phyloP scores from a whole-genome alignment of 2,329 filamentous ascomycete species.

The Clonostachys rosea region DNA sequence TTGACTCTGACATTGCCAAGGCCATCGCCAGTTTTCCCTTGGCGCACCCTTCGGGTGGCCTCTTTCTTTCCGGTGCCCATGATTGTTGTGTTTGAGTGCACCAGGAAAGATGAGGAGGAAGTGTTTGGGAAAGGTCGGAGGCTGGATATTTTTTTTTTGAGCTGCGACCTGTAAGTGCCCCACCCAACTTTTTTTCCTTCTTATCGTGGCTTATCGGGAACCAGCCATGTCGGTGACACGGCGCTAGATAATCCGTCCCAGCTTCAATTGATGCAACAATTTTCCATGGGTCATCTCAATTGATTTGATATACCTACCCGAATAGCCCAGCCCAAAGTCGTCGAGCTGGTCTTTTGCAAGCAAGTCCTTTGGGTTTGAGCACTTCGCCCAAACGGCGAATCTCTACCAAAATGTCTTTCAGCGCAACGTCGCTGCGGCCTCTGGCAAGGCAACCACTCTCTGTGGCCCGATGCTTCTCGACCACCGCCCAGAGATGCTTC shows the following conservation, averaged over 20 bases:
- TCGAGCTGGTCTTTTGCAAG: no score
- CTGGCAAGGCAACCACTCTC: background rate
- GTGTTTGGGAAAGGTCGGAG: background rate
- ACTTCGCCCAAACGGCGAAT: no score
- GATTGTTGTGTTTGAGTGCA: constrained; percentile 3
- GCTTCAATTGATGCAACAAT: no score
- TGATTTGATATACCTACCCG: no score
- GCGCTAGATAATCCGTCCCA: no score
- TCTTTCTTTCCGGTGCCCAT: constrained; percentile 97
- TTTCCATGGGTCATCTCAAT: no score
- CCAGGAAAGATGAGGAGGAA: constrained; percentile 5
- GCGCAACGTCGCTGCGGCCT: no score
- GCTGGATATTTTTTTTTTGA: constrained; percentile 6
- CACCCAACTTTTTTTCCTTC: background rate
- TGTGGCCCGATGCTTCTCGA: constrained; percentile 15
- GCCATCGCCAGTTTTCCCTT: constrained; percentile 81
- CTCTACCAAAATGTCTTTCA: no score
- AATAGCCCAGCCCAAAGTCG: no score
- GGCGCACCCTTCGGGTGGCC: constrained; percentile 71
- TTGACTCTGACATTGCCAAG: constrained; percentile 90
- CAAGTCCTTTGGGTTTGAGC: no score
- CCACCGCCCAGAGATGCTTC: constrained; percentile 12
- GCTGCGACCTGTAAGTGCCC: no score
- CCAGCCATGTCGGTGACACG: no score
- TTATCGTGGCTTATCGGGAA: background rate